phyloP scores from a whole-genome alignment of 306 rosid species.

The Cicer chorassanicum region DNA sequence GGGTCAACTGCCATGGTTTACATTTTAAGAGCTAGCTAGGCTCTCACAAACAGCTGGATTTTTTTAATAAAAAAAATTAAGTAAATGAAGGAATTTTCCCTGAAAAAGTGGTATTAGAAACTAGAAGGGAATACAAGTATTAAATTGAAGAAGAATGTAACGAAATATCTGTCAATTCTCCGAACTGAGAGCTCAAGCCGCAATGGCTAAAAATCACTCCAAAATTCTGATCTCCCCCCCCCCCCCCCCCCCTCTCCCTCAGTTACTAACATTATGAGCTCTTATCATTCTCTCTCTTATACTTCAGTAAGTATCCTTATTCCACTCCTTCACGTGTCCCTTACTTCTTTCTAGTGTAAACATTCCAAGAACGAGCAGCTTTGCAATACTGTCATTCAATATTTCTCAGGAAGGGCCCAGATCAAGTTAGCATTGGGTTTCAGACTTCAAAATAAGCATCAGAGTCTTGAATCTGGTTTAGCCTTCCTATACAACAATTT shows the following conservation, averaged over 20 bases:
- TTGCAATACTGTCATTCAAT: conserved; percentile 8
- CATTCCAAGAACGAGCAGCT: not conserved
- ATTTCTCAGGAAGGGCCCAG: not conserved
- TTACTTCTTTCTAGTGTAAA: conserved; percentile 2
- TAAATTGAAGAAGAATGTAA: not conserved
- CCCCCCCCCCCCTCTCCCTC: not conserved
- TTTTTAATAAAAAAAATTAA: not conserved
- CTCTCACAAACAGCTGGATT: not conserved
- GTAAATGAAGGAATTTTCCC: conserved; percentile 14
- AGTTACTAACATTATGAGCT: not conserved
- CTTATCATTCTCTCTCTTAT: not conserved
- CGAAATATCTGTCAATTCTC: not conserved
- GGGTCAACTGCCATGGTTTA: conserved; percentile 5
- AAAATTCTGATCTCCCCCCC: not conserved
- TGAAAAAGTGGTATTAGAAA: not conserved
- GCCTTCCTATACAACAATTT: not conserved
- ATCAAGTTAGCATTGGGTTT: conserved; percentile 1
- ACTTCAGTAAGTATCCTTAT: conserved; percentile 4
- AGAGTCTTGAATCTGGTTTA: not conserved
- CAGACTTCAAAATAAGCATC: not conserved
- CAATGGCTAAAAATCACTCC: not conserved
- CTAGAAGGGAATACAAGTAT: conserved; percentile 12
- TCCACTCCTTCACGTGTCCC: not conserved
- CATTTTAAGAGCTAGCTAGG: conserved; percentile 13
- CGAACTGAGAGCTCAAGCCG: conserved; percentile 13